These are phyloP conservation scores for Botrytis hyacinthi DNA, from an alignment of 2,329 filamentous ascomycete species.

Conservation along the genomic window DNA sequence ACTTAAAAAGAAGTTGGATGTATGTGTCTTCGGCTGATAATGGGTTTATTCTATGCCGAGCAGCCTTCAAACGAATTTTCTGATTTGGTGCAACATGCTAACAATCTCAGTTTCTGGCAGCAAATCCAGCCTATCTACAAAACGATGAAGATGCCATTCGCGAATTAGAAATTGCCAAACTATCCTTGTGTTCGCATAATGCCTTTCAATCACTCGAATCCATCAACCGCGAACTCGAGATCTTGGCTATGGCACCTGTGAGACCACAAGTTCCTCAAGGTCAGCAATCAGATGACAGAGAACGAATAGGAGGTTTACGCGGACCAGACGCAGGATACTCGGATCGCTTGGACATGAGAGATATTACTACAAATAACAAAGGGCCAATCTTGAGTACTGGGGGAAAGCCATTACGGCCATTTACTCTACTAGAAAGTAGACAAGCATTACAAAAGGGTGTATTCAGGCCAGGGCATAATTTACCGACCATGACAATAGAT, in stretches of 20 bases:
- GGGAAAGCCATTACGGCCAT: slow-evolving; percentile 86
- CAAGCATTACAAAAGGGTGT: slow-evolving; percentile 76
- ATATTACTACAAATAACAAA: slow-evolving; percentile 48
- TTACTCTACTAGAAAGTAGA: slow-evolving; percentile 77
- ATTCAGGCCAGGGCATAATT: slow-evolving; percentile 85
- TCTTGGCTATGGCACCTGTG: slow-evolving; percentile 72
- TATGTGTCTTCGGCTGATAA: slow-evolving; percentile 42
- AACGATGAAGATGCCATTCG: slow-evolving; percentile 84
- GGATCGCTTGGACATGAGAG: slow-evolving; percentile 69
- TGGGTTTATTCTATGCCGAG: slow-evolving; percentile 22
- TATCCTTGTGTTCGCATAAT: slow-evolving; percentile 72
- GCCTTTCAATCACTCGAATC: slow-evolving; percentile 86
- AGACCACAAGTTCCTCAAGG: slow-evolving; percentile 45
- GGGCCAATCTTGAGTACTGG: slow-evolving; percentile 74
- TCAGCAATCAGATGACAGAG: slow-evolving; percentile 46
- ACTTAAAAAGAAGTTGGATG: slow-evolving; percentile 78
- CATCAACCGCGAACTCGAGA: slow-evolving; percentile 77
- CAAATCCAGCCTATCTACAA: slow-evolving; percentile 59
- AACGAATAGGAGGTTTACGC: slow-evolving; percentile 41
- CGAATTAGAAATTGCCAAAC: slow-evolving; percentile 72
- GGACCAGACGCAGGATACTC: slow-evolving; percentile 54
- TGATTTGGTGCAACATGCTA: slow-evolving; percentile 23
- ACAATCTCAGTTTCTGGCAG: slow-evolving; percentile 52
- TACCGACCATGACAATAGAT: slow-evolving; percentile 97
- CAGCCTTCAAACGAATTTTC: too few relatives aligned